Evolutionary conservation across 176 grass and related monocot genomes (phyloP).

Genomic region (Hyparrhenia diplandra): DNA sequence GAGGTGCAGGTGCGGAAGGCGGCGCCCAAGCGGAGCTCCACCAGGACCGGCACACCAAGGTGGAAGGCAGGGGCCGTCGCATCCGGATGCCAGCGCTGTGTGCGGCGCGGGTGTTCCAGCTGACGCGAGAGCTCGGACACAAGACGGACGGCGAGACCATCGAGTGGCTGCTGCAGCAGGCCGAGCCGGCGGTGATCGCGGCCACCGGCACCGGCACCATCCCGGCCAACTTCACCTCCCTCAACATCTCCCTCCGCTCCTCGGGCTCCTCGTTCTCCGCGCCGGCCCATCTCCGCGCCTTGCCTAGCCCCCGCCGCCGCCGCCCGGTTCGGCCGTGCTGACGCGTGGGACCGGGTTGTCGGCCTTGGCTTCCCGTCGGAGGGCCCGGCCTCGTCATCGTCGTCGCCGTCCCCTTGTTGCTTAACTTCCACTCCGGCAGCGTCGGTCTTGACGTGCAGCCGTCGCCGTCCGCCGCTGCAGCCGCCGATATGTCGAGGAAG

Average conservation of each 20-base stretch:
- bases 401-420: slow-evolving; percentile 59
- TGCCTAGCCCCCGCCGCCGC: slow-evolving; percentile 32
- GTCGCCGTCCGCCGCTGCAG: slow-evolving; percentile 46
- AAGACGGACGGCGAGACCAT: slow-evolving; percentile 99
- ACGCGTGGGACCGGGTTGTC: slow-evolving; percentile 62
- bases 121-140: slow-evolving; percentile 90
- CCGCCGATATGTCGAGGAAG: slow-evolving; percentile 59
- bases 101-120: slow-evolving; percentile 91
- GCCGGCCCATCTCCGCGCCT: slow-evolving; percentile 64
- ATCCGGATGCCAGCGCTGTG: slow-evolving; percentile 98
- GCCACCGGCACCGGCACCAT: slow-evolving; percentile 96
- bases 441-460: slow-evolving; percentile 69
- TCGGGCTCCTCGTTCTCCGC: slow-evolving; percentile 74
- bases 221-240: slow-evolving; percentile 93
- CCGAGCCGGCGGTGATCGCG: slow-evolving; percentile 91
- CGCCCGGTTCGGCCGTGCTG: slow-evolving; percentile 35
- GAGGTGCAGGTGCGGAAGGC: slow-evolving; percentile 53
- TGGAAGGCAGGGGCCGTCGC: slow-evolving; percentile 76
- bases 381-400: slow-evolving; percentile 62
- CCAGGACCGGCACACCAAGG: slow-evolving; percentile 95
- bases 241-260: slow-evolving; percentile 96
- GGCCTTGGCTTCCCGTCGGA: slow-evolving; percentile 54
- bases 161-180: slow-evolving; percentile 98
- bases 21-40: slow-evolving; percentile 66
- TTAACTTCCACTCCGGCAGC: slow-evolving; percentile 82